Conservation (phyloP, 257 asterid species). For the Solanum lycopersicoides region DNA sequence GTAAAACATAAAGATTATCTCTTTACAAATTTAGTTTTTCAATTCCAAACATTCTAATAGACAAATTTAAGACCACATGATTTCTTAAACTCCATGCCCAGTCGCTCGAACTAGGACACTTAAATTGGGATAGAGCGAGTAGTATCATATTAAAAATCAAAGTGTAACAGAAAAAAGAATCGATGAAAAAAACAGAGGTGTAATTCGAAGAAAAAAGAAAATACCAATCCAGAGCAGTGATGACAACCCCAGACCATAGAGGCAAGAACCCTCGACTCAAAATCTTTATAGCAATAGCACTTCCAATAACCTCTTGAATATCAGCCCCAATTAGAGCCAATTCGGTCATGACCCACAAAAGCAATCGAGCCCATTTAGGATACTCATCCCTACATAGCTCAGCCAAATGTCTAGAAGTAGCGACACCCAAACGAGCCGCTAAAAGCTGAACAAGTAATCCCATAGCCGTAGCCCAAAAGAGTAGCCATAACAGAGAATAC, state of each 20-base stretch:
- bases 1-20: neutral
- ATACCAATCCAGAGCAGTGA: constrained; percentile 75
- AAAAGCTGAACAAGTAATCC: constrained; percentile 68
- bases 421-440: constrained; percentile 69
- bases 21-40: neutral
- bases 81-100: too few relatives aligned
- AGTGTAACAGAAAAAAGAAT: neutral
- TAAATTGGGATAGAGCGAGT: neutral
- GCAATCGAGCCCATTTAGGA: constrained; percentile 60
- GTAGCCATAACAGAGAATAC: constrained; percentile 62
- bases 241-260: constrained; percentile 68
- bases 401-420: constrained; percentile 68
- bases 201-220: neutral
- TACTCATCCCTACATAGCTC: constrained; percentile 77
- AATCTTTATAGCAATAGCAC: constrained; percentile 74
- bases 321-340: constrained; percentile 69
- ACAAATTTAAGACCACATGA: neutral
- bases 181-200: neutral
- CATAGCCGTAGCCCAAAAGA: constrained; percentile 78
- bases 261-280: constrained; percentile 48
- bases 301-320: constrained; percentile 82
- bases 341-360: constrained; percentile 78
- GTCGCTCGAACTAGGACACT: neutral
- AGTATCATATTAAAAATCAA: neutral
- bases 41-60: neutral